A percentile compares a stretch with the other conserved stretches of the same genome.
phyloP scores from a whole-genome alignment of 179 eudicot species.

The Carnegiea gigantea region DNA sequence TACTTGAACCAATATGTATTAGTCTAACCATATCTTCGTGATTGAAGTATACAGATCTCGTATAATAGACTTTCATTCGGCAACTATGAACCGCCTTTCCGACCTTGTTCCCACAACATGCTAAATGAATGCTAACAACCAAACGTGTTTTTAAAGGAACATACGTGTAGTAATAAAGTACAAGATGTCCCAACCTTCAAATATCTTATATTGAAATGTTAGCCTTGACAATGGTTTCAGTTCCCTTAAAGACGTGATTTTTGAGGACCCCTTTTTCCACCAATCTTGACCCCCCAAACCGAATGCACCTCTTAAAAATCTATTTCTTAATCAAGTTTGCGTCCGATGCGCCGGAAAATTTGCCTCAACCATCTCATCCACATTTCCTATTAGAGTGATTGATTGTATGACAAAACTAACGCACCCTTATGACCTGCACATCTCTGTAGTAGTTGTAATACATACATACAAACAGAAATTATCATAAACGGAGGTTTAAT shows the following conservation, averaged over 20 bases:
- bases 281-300: neutral
- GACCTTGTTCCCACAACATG: too few relatives aligned
- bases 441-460: neutral
- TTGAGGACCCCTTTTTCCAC: neutral
- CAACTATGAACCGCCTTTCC: too few relatives aligned
- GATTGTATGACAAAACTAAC: neutral
- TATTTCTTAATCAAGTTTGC: neutral
- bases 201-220: neutral
- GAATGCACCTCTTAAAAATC: too few relatives aligned
- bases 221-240: neutral
- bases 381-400: neutral
- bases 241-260: neutral
- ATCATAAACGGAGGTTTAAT: conserved; percentile 3
- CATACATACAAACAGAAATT: neutral
- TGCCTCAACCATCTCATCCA: too few relatives aligned
- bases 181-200: neutral
- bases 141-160: too few relatives aligned
- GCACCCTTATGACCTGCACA: too few relatives aligned
- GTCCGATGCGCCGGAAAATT: neutral
- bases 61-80: too few relatives aligned
- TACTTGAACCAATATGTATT: too few relatives aligned
- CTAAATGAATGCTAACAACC: too few relatives aligned
- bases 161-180: neutral
- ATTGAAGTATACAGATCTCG: too few relatives aligned
- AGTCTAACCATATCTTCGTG: too few relatives aligned